These are phyloP conservation scores for Colletotrichum abscissum DNA, from an alignment of 2,329 filamentous ascomycete genomes.

Conservation along the genomic window DNA sequence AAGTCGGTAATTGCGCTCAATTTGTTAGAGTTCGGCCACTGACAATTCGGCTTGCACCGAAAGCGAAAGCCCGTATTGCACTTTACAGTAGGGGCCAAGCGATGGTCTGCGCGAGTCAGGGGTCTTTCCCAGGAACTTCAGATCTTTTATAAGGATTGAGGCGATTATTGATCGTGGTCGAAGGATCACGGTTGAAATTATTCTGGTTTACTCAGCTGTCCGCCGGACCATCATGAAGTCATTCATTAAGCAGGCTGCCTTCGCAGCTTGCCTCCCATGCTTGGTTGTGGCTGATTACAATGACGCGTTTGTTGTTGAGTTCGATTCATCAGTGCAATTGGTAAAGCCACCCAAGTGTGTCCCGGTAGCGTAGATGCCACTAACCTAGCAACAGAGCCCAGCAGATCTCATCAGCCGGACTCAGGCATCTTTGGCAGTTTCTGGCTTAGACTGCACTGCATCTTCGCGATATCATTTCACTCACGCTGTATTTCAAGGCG, in stretches of 20 bases:
- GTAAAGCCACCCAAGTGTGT: not conserved
- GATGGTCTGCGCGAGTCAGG: not conserved
- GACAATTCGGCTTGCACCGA: not conserved
- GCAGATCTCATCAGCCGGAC: not conserved
- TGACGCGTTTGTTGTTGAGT: conserved; percentile 19
- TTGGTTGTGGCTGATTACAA: not conserved
- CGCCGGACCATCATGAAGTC: conserved; percentile 11
- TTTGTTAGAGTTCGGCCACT: not conserved
- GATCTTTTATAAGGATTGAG: not conserved
- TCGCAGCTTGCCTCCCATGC: conserved; percentile 6
- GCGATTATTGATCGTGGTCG: too few relatives aligned
- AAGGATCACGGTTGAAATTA: too few relatives aligned
- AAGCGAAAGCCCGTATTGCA: not conserved
- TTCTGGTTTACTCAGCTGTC: not conserved
- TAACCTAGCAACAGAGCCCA: not conserved
- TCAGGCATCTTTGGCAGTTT: not conserved
- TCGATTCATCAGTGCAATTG: not conserved
- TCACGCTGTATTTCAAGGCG: conserved; percentile 11
- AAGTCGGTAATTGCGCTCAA: not conserved
- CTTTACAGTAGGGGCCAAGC: not conserved
- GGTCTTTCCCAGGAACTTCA: not conserved
- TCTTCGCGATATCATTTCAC: conserved; percentile 9
- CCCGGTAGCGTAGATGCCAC: not conserved
- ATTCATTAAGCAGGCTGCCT: conserved; percentile 3
- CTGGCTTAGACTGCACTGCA: conserved; percentile 6